Evolutionary conservation across 495 filamentous ascomycete genomes (phyloP).

Genomic region (Parathielavia hyrcaniae): DNA sequence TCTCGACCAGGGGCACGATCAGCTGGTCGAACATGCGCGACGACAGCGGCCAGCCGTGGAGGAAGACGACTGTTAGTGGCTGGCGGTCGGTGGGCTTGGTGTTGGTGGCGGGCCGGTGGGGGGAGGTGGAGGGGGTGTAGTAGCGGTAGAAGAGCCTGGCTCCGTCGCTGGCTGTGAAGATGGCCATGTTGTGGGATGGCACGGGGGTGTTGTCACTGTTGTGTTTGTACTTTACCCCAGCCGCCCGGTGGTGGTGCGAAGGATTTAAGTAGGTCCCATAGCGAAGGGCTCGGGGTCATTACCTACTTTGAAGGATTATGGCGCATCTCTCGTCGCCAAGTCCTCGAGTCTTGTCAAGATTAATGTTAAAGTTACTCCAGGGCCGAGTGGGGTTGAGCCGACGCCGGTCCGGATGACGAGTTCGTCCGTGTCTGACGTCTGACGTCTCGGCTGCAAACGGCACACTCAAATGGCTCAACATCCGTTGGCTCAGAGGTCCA

Average conservation of each 20-base stretch:
- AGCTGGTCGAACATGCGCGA: slow-evolving; percentile 30
- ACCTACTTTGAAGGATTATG: no score
- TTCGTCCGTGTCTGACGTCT: no score
- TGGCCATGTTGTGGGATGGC: slow-evolving; percentile 7
- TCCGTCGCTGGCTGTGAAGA: slow-evolving; percentile 13
- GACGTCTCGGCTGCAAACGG: not conserved
- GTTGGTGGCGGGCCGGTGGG: not conserved
- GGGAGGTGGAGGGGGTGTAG: slow-evolving; percentile 15
- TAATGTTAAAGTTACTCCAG: no score
- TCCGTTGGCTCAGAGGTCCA: no score
- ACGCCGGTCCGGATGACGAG: no score
- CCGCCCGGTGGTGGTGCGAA: no score
- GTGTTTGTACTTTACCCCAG: no score
- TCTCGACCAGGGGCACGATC: slow-evolving; percentile 25
- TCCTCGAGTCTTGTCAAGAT: no score
- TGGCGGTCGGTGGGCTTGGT: not conserved
- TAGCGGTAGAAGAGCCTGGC: slow-evolving; percentile 22
- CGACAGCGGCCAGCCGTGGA: slow-evolving; percentile 33
- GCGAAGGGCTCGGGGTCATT: no score
- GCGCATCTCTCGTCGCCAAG: no score
- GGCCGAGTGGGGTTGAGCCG: no score
- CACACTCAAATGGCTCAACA: not conserved
- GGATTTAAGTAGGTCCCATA: no score
- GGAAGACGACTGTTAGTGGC: slow-evolving; percentile 25
- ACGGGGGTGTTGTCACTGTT: not conserved